A percentile compares a stretch with the other conserved stretches of the same genome.
These are phyloP conservation scores for Phytopythium mirpurense DNA, from an alignment of 352 stramenopile species.

Conservation along the genomic window DNA sequence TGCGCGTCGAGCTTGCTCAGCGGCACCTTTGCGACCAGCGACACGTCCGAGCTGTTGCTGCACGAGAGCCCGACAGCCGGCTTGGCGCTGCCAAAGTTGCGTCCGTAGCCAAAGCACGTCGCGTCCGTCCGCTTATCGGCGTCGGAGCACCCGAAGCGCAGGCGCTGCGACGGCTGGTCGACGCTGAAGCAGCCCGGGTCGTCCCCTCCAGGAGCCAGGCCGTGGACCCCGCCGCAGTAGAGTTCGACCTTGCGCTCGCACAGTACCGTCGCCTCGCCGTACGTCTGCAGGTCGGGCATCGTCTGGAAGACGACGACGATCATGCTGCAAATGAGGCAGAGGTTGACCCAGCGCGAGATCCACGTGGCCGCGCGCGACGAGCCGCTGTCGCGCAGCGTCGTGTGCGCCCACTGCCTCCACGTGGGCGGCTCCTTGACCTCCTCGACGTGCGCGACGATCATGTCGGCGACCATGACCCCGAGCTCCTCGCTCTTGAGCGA, in stretches of 20 bases:
- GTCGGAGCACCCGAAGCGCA: constrained; percentile 47
- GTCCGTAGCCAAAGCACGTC: constrained; percentile 46
- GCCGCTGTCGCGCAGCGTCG: constrained; percentile 32
- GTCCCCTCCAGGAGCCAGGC: constrained; percentile 17
- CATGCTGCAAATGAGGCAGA: constrained; percentile 68
- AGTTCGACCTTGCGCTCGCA: constrained; percentile 50
- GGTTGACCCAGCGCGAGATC: constrained; percentile 52
- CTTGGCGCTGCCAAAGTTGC: constrained; percentile 45
- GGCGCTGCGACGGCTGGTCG: constrained; percentile 20
- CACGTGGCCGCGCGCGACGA: constrained; percentile 35
- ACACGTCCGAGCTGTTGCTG: constrained; percentile 19
- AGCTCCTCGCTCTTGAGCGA: constrained; percentile 52
- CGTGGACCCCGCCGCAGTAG: constrained; percentile 35
- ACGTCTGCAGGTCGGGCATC: constrained; percentile 73
- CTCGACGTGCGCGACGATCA: constrained; percentile 46
- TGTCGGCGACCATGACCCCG: constrained; percentile 51
- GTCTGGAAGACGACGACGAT: constrained; percentile 74
- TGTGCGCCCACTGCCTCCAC: constrained; percentile 28
- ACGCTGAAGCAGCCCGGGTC: constrained; percentile 62
- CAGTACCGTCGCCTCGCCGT: constrained; percentile 50
- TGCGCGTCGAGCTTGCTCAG: constrained; percentile 1
- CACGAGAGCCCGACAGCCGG: constrained; percentile 40
- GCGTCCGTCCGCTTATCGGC: constrained; percentile 27
- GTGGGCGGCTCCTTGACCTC: constrained; percentile 28
- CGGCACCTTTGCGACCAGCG: constrained; percentile 6